phyloP scores from a whole-genome alignment of 306 rosid species.

The Lathyrus sativus region DNA sequence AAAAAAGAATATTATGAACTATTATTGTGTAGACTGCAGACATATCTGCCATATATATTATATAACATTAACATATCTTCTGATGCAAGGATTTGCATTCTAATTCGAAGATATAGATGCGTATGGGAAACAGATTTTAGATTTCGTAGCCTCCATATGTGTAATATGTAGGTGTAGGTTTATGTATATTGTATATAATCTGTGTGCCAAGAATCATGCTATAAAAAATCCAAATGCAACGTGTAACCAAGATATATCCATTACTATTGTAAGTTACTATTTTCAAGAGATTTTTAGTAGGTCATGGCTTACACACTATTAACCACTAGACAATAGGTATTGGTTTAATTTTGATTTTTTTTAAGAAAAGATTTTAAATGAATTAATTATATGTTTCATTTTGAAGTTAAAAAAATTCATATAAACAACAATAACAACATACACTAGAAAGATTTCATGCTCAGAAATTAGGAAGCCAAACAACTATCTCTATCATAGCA shows the following conservation, averaged over 20 bases:
- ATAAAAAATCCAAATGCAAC: slow-evolving; percentile 28
- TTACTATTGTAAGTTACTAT: slow-evolving; percentile 15
- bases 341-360: too few relatives aligned
- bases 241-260: slow-evolving; percentile 17
- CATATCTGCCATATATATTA: too few relatives aligned
- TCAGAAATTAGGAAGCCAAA: too few relatives aligned
- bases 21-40: too few relatives aligned
- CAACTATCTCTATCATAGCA: too few relatives aligned
- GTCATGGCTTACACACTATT: slow-evolving; percentile 22
- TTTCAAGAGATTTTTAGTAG: slow-evolving; percentile 43
- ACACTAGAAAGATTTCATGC: too few relatives aligned
- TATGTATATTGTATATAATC: neutral
- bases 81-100: slow-evolving; percentile 11
- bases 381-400: too few relatives aligned
- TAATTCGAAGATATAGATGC: slow-evolving; percentile 23
- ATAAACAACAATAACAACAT: too few relatives aligned
- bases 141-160: slow-evolving; percentile 33
- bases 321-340: too few relatives aligned
- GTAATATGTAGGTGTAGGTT: slow-evolving; percentile 14
- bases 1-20: too few relatives aligned
- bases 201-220: slow-evolving; percentile 34
- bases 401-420: too few relatives aligned
- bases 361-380: too few relatives aligned
- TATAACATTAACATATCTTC: neutral
- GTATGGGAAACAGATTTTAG: slow-evolving; percentile 25